Conservation (phyloP, 2,329 filamentous ascomycete genomes). For the Rhinocladiella similis region DNA sequence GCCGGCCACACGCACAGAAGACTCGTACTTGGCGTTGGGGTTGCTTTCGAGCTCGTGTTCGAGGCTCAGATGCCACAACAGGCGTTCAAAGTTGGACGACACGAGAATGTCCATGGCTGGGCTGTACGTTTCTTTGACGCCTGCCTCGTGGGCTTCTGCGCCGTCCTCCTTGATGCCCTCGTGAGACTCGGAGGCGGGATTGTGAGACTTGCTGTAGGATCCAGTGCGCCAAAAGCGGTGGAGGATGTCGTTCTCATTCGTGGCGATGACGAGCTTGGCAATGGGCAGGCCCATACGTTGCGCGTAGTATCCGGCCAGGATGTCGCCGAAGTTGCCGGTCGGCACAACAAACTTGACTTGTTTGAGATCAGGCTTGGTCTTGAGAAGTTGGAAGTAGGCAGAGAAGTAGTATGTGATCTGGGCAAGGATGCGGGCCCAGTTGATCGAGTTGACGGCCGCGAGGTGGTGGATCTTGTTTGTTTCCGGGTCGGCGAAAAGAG, state of each 20-base stretch:
- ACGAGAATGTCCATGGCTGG: conserved; percentile 98
- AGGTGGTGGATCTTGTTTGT: conserved; percentile 82
- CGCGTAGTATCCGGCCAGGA: conserved; percentile 86
- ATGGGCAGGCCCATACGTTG: conserved; percentile 79
- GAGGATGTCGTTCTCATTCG: conserved; percentile 97
- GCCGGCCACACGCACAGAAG: conserved; percentile 42
- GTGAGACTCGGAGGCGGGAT: conserved; percentile 34
- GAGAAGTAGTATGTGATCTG: conserved; percentile 98
- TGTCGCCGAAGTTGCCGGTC: conserved; percentile 95
- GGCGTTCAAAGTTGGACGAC: conserved; percentile 91
- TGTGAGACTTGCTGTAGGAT: conserved; percentile 81
- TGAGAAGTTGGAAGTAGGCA: conserved; percentile 80
- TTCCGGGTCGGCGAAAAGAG: conserved; percentile 81
- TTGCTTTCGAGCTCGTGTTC: conserved; percentile 53
- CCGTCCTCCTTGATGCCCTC: conserved; percentile 49
- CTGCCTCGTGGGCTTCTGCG: conserved; percentile 63
- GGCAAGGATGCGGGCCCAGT: conserved; percentile 90
- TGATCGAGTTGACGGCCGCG: conserved; percentile 94
- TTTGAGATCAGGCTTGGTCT: conserved; percentile 53
- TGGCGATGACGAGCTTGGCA: conserved; percentile 87
- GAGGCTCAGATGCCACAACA: conserved; percentile 90
- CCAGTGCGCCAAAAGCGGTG: conserved; percentile 89
- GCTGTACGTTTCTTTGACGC: conserved; percentile 86
- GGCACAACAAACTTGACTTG: conserved; percentile 85
- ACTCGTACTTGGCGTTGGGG: conserved; percentile 21